phyloP scores from a whole-genome alignment of 1,284 basidiomycete species.

The Wallemia ichthyophaga region DNA sequence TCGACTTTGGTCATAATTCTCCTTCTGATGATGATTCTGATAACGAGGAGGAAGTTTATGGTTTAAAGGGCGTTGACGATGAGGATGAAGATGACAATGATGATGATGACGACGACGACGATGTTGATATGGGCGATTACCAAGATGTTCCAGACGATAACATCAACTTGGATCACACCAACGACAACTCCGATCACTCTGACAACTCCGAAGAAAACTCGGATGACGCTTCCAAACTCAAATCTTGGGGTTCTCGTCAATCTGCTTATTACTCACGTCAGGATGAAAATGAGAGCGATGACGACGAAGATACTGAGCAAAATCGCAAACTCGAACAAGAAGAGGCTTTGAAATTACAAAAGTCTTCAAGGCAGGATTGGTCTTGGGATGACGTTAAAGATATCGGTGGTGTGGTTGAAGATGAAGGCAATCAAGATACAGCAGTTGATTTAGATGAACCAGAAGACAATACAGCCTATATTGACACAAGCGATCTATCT shows the following conservation, averaged over 20 bases:
- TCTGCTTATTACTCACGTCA: constrained; percentile 41
- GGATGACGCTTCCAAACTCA: constrained; percentile 21
- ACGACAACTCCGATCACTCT: constrained; percentile 15
- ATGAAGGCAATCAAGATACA: constrained; percentile 5
- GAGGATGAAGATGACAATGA: too few species aligned
- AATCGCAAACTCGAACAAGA: constrained; percentile 61
- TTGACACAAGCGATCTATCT: not conserved
- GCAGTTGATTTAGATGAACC: not conserved
- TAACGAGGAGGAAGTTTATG: constrained; percentile 22
- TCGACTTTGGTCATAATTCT: constrained; percentile 7
- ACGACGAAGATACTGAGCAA: constrained; percentile 29
- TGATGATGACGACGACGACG: constrained; percentile 3
- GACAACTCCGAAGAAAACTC: constrained; percentile 16
- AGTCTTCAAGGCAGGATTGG: constrained; percentile 39
- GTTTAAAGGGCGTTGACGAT: not conserved
- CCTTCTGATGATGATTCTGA: constrained; percentile 13
- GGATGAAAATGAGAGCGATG: constrained; percentile 35
- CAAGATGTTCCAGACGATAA: constrained; percentile 2
- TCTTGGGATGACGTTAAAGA: constrained; percentile 53
- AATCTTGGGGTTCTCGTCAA: constrained; percentile 38
- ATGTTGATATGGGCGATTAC: not conserved
- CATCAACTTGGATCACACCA: constrained; percentile 5
- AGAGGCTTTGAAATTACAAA: constrained; percentile 53
- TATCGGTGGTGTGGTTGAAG: constrained; percentile 5
- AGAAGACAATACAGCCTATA: not conserved